Base-by-base conservation (phyloP, 805 yeast genomes). In the Cephaloascus fragrans region DNA sequence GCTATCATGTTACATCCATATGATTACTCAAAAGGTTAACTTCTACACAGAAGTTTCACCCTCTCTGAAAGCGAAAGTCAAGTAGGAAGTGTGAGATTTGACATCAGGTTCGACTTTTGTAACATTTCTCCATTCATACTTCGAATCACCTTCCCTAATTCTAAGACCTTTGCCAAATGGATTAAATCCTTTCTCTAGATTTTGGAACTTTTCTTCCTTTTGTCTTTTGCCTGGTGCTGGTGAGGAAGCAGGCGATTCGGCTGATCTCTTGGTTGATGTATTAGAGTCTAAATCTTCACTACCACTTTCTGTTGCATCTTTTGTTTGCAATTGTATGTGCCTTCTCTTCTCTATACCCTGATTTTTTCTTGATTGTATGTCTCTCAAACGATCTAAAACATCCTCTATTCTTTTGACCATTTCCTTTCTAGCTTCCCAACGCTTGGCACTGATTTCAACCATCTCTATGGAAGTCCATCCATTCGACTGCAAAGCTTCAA, bases 131-230 rank as follows among this genome's bases (percentile, higher is more conserved):
- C 99, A 93, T 20, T 75, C 61, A 55, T 67, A 93, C 3, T 70
- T 71, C 3, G 67, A 74, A 52, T 90, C 97, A 39, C 99, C 98
- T 61, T 90, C 97, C 49, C 70, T 73, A 32, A 93, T 73, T 47
- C 96, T 73, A 45, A 71, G 61, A 12, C 97, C 97, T 53, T 78
- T 83, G 3, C 98, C 97, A 66, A 93, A 93, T 4, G 97, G 97
- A 56, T 90, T 89, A 59, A 69, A 89, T 18, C 84, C 83, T 41
- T 61, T 60, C 34, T 61, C 67, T 34, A 48, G 35, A 39, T 53
- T 40, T 64, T 63, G 56, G 54, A 48, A 62, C 39, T 63, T 70
- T 4, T 63, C 57, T 17, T 45, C 41, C 9, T 56, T 56, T 42
- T 19, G 33, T 8, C 10, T 23, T 23, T 23, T 12, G 6, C 12